These are phyloP conservation scores for Penicillium sp. DNA, from an alignment of 2,329 filamentous ascomycete species.

Conservation along the genomic window DNA sequence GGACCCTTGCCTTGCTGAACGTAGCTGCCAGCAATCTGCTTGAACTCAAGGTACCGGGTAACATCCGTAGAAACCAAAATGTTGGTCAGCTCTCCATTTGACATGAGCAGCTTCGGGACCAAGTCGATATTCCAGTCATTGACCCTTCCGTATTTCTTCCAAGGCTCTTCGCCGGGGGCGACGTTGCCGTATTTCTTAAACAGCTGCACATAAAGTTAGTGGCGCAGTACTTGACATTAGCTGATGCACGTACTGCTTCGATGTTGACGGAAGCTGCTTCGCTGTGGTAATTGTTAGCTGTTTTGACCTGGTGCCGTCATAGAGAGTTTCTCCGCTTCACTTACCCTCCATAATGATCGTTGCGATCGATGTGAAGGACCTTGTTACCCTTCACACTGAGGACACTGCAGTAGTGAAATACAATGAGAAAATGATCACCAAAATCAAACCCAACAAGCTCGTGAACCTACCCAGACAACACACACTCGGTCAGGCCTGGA, in stretches of 20 bases:
- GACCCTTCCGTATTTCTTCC: slow-evolving; percentile 93
- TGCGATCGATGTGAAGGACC: slow-evolving; percentile 97
- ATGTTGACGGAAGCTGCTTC: slow-evolving; percentile 97
- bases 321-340: slow-evolving; percentile 37
- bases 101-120: slow-evolving; percentile 97
- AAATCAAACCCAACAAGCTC: slow-evolving; percentile 17
- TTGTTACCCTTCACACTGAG: slow-evolving; percentile 98
- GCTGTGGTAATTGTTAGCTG: slow-evolving; percentile 48
- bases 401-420: slow-evolving; percentile 56
- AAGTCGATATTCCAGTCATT: slow-evolving; percentile 99
- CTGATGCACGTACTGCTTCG: slow-evolving; percentile 64
- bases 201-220: slow-evolving; percentile 58
- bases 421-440: slow-evolving; percentile 18
- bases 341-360: slow-evolving; percentile 97
- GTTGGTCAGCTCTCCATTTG: slow-evolving; percentile 96
- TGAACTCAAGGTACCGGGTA: slow-evolving; percentile 84
- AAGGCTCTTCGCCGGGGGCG: slow-evolving; percentile 74
- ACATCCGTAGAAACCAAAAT: slow-evolving; percentile 96
- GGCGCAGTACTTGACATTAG: not conserved
- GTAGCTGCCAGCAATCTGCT: slow-evolving; percentile 91
- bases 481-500: slow-evolving; percentile 93
- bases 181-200: slow-evolving; percentile 96
- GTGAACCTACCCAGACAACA: slow-evolving; percentile 82
- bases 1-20: slow-evolving; percentile 81
- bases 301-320: slow-evolving; percentile 16